Conservation (phyloP, 2,329 filamentous ascomycete species). For the Aspergillus sp. region DNA sequence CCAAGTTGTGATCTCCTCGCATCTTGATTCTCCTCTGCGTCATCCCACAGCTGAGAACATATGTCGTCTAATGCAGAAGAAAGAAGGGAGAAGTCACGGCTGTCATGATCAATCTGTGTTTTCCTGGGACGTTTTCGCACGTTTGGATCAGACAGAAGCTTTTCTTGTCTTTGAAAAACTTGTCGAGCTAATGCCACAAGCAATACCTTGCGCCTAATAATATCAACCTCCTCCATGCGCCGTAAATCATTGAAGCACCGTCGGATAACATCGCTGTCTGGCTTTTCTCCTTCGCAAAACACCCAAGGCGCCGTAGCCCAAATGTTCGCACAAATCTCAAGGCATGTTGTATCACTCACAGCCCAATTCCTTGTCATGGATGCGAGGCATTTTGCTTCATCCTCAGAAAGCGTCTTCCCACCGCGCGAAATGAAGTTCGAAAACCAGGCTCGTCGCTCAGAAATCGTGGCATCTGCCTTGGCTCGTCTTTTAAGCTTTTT, state of each 20-base stretch:
- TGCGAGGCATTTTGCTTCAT: conserved; percentile 1
- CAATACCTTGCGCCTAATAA: conserved; percentile 4
- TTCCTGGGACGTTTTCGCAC: conserved; percentile 6
- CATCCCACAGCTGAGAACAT: conserved; percentile 5
- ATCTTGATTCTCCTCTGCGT: conserved; percentile 1
- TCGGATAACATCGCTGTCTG: conserved; percentile 3
- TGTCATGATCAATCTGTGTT: conserved; percentile 8
- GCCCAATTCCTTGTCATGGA: conserved; percentile 3
- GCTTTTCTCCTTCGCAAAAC: background rate
- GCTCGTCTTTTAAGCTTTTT: conserved; percentile 3
- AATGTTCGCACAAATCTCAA: conserved; percentile 5
- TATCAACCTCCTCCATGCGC: conserved; percentile 1
- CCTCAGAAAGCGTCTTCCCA: background rate
- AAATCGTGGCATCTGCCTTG: conserved; percentile 2
- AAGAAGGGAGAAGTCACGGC: background rate
- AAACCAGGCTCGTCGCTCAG: conserved; percentile 7
- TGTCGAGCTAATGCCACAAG: conserved; percentile 5
- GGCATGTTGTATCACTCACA: background rate
- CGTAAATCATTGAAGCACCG: conserved; percentile 1
- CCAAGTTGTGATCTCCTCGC: background rate
- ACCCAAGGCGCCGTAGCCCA: conserved; percentile 1
- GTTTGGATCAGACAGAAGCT: conserved; percentile 1
- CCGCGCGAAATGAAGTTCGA: conserved; percentile 6
- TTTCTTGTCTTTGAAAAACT: conserved; percentile 1
- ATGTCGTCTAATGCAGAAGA: conserved; percentile 6